Base-by-base conservation (phyloP, 371 early-diverging fungal species). In the Saksenaea oblongispora region DNA sequence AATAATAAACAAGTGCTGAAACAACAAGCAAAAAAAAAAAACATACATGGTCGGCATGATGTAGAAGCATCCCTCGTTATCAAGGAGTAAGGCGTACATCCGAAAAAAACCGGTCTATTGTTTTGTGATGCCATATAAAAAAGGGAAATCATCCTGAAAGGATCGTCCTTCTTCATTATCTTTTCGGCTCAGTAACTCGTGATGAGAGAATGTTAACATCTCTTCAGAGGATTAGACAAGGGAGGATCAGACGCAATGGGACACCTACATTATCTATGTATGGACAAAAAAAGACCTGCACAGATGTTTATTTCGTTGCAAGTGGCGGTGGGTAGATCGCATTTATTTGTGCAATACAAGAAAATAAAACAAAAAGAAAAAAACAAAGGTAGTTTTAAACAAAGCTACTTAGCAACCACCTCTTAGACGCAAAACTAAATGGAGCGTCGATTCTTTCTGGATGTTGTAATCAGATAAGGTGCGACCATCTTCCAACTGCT, bases 371-470 rank as follows among this genome's bases (percentile, higher is more conserved):
- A 36, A 36, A 57, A 35, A 57, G 11, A n/a, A 57, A 13, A 47
- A 31, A 28, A 28, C 13, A 47, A 24, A 31, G 31, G 7, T 31
- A 7, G 31, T 31, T 31, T 31, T 31, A 31, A 31, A 31, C 31
- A 31, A 31, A 31, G 31, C 47, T 47, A 15, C 53, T 56, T 64
- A 51, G 35, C 47, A 44, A 51, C 89, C 91, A 80, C 94, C 95
- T 78, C 95, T 90, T 61, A 96, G 89, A 80, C 95, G 91, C 41
- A 95, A 87, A 41, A 95, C 94, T 44, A 96, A 73, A 83, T 95
- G 96, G 22, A 97, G 88, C 55, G 95, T 95, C 34, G 94, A 92
- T 78, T 93, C 93, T 76, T 83, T 82, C 67, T 87, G 87, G 80
- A 83, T 83, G 74, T 83, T 84, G 73, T 84, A 90, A 85, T 75